Percentiles rank a stretch among this genome's conserved stretches.
These are phyloP conservation scores for Phallus indusiatus DNA, from an alignment of 768 basidiomycete species.

Conservation along the genomic window DNA sequence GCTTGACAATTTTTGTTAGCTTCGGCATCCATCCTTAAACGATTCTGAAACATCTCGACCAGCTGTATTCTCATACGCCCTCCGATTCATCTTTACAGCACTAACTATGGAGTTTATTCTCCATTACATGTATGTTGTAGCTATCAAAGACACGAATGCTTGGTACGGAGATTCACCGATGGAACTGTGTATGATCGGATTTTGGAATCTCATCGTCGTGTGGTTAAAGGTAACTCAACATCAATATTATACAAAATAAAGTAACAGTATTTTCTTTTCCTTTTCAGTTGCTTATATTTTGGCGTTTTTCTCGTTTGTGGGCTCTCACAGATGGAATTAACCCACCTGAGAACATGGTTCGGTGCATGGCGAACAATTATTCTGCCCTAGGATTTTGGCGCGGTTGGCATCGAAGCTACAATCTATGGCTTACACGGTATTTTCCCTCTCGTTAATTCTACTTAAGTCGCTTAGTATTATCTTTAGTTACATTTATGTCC, in stretches of 20 bases:
- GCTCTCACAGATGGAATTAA: slow-evolving; percentile 81
- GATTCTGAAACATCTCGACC: slow-evolving; percentile 25
- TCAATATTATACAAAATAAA: background rate
- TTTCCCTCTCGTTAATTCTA: background rate
- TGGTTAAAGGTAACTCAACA: slow-evolving; percentile 76
- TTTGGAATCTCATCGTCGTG: slow-evolving; percentile 93
- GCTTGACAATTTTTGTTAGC: slow-evolving; percentile 30
- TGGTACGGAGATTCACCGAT: slow-evolving; percentile 74
- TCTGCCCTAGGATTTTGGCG: slow-evolving; percentile 91
- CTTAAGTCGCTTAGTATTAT: background rate
- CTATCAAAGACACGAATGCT: slow-evolving; percentile 82
- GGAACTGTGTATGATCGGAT: slow-evolving; percentile 85
- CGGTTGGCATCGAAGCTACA: slow-evolving; percentile 94
- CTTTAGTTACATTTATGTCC: slow-evolving; percentile 85
- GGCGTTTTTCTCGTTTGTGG: slow-evolving; percentile 97
- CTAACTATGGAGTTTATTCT: slow-evolving; percentile 85
- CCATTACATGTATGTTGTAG: slow-evolving; percentile 94
- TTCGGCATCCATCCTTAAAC: slow-evolving; percentile 43
- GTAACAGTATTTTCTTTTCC: background rate
- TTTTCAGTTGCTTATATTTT: slow-evolving; percentile 76
- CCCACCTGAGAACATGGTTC: slow-evolving; percentile 96
- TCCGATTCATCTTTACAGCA: slow-evolving; percentile 62
- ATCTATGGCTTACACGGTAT: slow-evolving; percentile 88
- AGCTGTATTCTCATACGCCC: slow-evolving; percentile 41
- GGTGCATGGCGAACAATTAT: slow-evolving; percentile 98